These are phyloP conservation scores for Xylaria sp. DNA, from an alignment of 2,329 filamentous ascomycete genomes.

Conservation along the genomic window DNA sequence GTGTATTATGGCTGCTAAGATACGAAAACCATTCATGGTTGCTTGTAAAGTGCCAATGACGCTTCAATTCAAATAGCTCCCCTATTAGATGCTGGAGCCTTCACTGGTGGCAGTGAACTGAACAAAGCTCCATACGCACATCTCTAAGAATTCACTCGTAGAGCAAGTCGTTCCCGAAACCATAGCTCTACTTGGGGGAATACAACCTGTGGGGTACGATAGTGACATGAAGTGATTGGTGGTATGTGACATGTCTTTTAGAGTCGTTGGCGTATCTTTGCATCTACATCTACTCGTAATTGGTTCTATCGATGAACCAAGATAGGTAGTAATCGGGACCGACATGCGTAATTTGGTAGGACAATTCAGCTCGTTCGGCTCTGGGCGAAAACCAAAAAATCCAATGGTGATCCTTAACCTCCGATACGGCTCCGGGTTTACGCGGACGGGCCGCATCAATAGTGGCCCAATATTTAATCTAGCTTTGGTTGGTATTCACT, in stretches of 20 bases:
- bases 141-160: not conserved
- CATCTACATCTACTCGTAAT: not conserved
- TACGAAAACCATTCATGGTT: not conserved
- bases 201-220: not conserved
- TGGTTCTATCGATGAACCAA: not conserved
- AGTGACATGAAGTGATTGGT: not conserved
- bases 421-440: not conserved
- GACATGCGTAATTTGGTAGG: not conserved
- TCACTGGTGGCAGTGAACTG: not conserved
- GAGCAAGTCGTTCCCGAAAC: not conserved
- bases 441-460: conserved; percentile 15
- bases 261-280: not conserved
- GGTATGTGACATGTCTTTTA: not conserved
- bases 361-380: not conserved
- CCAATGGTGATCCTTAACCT: not conserved
- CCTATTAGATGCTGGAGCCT: not conserved
- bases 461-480: conserved; percentile 8
- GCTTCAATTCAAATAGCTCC: not conserved
- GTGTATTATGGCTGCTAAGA: not conserved
- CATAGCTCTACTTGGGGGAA: not conserved
- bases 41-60: not conserved
- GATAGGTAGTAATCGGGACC: not conserved
- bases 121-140: not conserved
- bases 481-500: not conserved
- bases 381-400: not conserved